These are phyloP conservation scores for Dioszegia aurantiaca DNA, from an alignment of 768 basidiomycete genomes.

Conservation along the genomic window DNA sequence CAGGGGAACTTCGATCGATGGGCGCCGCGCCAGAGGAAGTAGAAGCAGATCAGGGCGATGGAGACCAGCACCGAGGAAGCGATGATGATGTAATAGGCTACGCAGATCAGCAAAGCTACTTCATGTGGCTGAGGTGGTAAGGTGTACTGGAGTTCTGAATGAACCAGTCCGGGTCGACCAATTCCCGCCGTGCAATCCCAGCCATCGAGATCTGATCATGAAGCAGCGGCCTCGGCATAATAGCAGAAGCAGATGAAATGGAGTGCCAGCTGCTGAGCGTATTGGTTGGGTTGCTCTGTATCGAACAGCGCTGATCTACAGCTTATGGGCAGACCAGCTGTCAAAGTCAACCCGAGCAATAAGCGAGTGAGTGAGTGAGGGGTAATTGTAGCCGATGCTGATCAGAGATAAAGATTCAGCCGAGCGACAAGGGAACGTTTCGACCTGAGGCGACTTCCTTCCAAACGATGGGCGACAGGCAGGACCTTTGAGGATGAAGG, in stretches of 20 bases:
- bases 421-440: too few species aligned
- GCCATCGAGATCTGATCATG: not conserved
- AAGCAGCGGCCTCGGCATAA: not conserved
- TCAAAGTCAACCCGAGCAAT: too few species aligned
- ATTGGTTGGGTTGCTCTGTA: too few species aligned
- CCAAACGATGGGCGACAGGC: too few species aligned
- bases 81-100: conserved; percentile 13
- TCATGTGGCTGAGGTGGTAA: not conserved
- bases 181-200: not conserved
- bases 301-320: too few species aligned
- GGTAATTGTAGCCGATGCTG: too few species aligned
- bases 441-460: too few species aligned
- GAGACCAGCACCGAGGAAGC: not conserved
- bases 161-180: conserved; percentile 6
- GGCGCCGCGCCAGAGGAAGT: conserved; percentile 15
- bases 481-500: too few species aligned
- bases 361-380: too few species aligned
- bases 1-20: conserved; percentile 12
- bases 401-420: too few species aligned
- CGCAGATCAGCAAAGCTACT: not conserved
- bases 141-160: conserved; percentile 1
- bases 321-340: too few species aligned
- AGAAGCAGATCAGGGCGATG: conserved; percentile 14
- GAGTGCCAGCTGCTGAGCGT: too few species aligned
- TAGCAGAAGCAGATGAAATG: not conserved